Evolutionary conservation across 257 asterid species (phyloP).

Genomic region (Nicotiana noctiflora): DNA sequence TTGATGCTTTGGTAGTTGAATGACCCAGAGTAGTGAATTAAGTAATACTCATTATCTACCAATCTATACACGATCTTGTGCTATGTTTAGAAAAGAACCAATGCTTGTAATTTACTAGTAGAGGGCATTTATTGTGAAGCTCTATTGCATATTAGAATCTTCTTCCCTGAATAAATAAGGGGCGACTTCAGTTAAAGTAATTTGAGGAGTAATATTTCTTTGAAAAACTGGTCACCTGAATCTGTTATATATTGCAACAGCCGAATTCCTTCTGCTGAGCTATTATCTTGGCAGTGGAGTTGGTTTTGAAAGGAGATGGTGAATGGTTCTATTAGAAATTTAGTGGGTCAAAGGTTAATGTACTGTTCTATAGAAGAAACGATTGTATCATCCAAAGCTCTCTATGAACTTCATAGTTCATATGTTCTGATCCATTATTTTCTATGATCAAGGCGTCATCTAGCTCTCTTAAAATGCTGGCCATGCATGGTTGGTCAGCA

Average conservation of each 20-base stretch:
- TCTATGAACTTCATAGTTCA: conserved; percentile 33
- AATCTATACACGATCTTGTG: not conserved
- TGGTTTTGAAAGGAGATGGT: conserved; percentile 39
- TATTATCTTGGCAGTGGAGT: conserved; percentile 57
- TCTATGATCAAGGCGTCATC: conserved; percentile 64
- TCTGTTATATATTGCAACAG: not conserved
- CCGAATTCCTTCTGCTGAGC: not conserved
- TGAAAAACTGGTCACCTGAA: not conserved
- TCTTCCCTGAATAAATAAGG: not conserved
- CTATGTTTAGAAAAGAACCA: not conserved
- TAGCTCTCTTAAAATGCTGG: conserved; percentile 69
- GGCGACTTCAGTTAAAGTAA: not conserved
- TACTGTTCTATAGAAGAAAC: conserved; percentile 60
- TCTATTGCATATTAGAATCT: not conserved
- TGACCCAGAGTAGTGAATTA: not conserved
- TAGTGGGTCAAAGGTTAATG: conserved; percentile 38
- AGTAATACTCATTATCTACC: not conserved
- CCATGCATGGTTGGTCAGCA: conserved; percentile 67
- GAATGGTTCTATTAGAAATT: conserved; percentile 36
- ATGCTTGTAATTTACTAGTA: not conserved
- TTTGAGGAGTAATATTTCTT: not conserved
- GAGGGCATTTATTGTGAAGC: not conserved
- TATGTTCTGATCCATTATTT: conserved; percentile 36
- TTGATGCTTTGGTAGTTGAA: not conserved
- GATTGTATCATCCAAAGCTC: conserved; percentile 52